Base-by-base conservation (phyloP, 345 rosid genomes). In the Linum tenue region DNA sequence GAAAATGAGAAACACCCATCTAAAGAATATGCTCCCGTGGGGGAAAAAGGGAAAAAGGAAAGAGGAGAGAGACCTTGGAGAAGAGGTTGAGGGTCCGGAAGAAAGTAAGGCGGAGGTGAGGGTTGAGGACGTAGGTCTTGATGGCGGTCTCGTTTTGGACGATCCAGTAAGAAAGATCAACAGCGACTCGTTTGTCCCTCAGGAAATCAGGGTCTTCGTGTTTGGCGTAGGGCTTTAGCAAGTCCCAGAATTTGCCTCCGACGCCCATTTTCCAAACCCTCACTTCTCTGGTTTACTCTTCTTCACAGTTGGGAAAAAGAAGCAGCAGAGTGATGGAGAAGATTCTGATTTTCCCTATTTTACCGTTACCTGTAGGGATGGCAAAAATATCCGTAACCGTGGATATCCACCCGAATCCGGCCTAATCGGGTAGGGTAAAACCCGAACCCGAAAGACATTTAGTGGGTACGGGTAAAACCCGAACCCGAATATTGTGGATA, bases 171-270 rank as follows among this genome's bases (percentile, higher is more conserved):
- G 97, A 94, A 22, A 94, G 87, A 70, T 94, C 97, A 60, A 94
- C 84, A 11, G 96, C 92, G 42, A 94, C 92, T 44, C 86, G 80
- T 70, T 88, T 90, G 40, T 79, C 73, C 51, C 91, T 83, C 75
- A 94, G 75, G 80, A 40, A 85, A 76, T 82, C 88, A 67, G 69
- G 80, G 8, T 89, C 95, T 69, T 90, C 76, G 35, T 42, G 64
- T 7, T 76, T 78, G 36, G 75, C 85, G 44, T 75, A 79, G 78
- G 96, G 97, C 73, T 78, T 86, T 8, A 88, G 70, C 78, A 85
- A 67, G 44, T 86, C 96, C 96, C 99, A 94, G 80, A 94, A 90
- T n/a, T 84, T 85, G 35, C 92, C 92, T 31, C 96, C 92, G 7
- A 86, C 87, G 16, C 96, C 99, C 97, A 90, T 86, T 62, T 55